Evolutionary conservation across 345 rosid species (phyloP).

Genomic region (Erodium maritimum): DNA sequence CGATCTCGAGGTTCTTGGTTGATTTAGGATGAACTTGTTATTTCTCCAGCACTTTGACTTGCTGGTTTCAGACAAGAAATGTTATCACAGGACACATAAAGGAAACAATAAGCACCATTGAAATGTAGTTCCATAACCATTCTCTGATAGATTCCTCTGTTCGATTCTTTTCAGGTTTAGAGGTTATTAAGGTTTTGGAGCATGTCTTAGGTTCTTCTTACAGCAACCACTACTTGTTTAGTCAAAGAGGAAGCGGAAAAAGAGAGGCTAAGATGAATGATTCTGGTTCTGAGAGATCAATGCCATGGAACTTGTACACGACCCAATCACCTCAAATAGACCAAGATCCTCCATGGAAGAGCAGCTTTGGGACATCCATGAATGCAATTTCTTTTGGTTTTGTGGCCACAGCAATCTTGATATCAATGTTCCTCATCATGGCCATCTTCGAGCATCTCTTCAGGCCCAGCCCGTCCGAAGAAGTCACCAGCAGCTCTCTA

Average conservation of each 20-base stretch:
- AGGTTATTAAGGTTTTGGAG: no score
- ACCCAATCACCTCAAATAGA: conserved; percentile 29
- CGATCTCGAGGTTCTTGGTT: no score
- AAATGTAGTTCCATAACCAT: neutral
- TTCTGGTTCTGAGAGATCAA: conserved; percentile 40
- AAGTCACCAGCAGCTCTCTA: conserved; percentile 8
- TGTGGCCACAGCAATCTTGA: conserved; percentile 82
- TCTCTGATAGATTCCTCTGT: no score
- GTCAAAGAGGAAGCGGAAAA: neutral
- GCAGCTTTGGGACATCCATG: conserved; percentile 53
- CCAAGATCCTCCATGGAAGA: conserved; percentile 47
- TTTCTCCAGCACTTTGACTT: no score
- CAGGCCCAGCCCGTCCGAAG: conserved; percentile 44
- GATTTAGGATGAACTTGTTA: no score
- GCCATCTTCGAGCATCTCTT: conserved; percentile 90
- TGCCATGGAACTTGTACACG: conserved; percentile 49
- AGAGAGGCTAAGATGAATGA: conserved; percentile 25
- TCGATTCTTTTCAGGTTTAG: no score
- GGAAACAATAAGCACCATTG: no score
- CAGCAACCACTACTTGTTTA: neutral
- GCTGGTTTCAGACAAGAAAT: neutral
- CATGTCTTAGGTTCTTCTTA: no score
- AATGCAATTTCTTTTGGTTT: conserved; percentile 88
- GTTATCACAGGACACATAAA: neutral
- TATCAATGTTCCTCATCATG: conserved; percentile 87